Evolutionary conservation across 2,329 filamentous ascomycete genomes (phyloP), one percentile per base, ranked within the genome.

Genomic region (Apiospora hydei): DNA sequence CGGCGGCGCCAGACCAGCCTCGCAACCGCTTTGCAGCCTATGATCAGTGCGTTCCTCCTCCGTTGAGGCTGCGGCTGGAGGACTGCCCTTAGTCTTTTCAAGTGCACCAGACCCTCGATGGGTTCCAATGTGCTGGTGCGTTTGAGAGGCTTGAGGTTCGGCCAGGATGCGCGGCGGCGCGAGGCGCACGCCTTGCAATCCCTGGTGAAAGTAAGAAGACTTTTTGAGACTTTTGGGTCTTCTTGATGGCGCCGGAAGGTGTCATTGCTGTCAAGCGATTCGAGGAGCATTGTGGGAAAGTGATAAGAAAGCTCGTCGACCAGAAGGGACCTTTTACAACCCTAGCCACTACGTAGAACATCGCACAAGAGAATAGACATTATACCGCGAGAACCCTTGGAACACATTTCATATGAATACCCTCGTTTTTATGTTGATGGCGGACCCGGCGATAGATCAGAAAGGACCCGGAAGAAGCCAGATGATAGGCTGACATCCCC

Each of bases 11-110:
- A 49, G 26, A 69, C 44, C 38, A 69, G 14, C n/a, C 47, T 49
- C 10, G 47, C 67, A 14, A 69, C 26, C 26, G 67, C 47, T 49
- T 69, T 49, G 26, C 67, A 69, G 67, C 67, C 67, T 24, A 69
- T 2, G 16, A 69, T n/a, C 44, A 49, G 16, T 8, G 49, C 67
- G n/a, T 69, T 69, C 26, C 43, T 49, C 7, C 43, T 49, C 8
- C 11, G 26, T 21, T 4, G 24, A 34, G 18, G 26, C 16, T 34
- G 67, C 16, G n/a, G 67, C 21, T 47, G n/a, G 44, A 69, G 38
- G 8, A 69, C 44, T 14, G 34, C 18, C 11, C 30, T 64, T 10
- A 64, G 34, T 21, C 34, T n/a, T 14, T 41, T n/a, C 3, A 64
- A n/a, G 11, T 64, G 30, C 10, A 64, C 34, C 10, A n/a, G 18